These are phyloP conservation scores for Solanum sitiens DNA, from an alignment of 257 asterid species.

Conservation along the genomic window DNA sequence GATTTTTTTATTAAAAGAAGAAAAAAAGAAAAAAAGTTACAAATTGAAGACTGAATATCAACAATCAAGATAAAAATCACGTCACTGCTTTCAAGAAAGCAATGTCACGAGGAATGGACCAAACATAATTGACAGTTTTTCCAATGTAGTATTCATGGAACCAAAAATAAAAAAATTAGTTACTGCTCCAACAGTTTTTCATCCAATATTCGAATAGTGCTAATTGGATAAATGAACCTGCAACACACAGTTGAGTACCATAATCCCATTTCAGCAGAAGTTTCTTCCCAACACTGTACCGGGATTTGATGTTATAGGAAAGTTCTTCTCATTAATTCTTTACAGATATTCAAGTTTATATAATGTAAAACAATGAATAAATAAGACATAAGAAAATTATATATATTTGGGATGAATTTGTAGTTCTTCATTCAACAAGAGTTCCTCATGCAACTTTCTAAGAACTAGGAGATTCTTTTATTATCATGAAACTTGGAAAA, in stretches of 20 bases:
- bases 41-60: not conserved
- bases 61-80: not conserved
- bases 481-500: not conserved
- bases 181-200: not conserved
- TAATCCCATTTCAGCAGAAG: not conserved
- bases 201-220: not conserved
- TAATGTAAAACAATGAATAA: not conserved
- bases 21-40: not conserved
- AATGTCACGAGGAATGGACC: not conserved
- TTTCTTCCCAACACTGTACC: not conserved
- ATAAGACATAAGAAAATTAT: not conserved
- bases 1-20: not conserved
- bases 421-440: not conserved
- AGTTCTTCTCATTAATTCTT: not conserved
- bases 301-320: not conserved
- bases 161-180: not conserved
- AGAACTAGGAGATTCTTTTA: not conserved
- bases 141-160: not conserved
- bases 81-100: not conserved
- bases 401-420: not conserved
- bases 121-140: not conserved
- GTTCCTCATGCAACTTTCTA: not conserved
- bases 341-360: not conserved
- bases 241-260: not conserved
- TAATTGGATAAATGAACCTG: not conserved